phyloP scores from a whole-genome alignment of 2,329 filamentous ascomycete genomes.

The Hypoxylon sp. region DNA sequence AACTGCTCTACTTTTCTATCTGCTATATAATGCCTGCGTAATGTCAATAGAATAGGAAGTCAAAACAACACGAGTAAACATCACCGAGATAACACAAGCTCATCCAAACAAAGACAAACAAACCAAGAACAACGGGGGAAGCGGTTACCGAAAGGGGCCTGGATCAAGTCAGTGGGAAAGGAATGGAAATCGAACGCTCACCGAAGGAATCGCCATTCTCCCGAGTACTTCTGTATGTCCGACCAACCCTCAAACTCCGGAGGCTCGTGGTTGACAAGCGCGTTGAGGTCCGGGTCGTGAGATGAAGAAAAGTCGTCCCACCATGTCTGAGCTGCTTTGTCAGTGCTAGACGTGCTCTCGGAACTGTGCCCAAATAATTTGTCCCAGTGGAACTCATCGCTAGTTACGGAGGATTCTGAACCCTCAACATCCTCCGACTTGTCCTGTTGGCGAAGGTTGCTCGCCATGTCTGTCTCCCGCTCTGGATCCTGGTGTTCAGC shows the following conservation, averaged over 20 bases:
- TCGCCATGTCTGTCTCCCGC: not conserved
- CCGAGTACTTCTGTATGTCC: not conserved
- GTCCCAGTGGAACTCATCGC: not conserved
- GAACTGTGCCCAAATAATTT: not conserved
- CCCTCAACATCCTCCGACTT: not conserved
- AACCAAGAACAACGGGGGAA: not conserved
- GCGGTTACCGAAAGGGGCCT: not conserved
- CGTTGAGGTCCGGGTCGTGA: not conserved
- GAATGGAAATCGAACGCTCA: not conserved
- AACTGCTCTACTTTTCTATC: too few species aligned
- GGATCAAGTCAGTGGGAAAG: not conserved
- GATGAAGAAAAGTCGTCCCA: not conserved
- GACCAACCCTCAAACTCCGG: not conserved
- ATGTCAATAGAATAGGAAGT: not conserved
- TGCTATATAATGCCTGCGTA: not conserved
- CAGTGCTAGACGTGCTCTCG: not conserved
- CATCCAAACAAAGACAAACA: not conserved
- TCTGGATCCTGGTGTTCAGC: too few species aligned
- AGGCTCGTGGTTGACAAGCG: not conserved
- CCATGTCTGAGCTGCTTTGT: not conserved
- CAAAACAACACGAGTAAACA: not conserved
- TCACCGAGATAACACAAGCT: not conserved
- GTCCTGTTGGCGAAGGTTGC: not conserved
- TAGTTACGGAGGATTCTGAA: not conserved
- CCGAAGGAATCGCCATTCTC: not conserved